Conservation (phyloP, 805 yeast genomes). For the Tetrapisispora namnaoensis region DNA sequence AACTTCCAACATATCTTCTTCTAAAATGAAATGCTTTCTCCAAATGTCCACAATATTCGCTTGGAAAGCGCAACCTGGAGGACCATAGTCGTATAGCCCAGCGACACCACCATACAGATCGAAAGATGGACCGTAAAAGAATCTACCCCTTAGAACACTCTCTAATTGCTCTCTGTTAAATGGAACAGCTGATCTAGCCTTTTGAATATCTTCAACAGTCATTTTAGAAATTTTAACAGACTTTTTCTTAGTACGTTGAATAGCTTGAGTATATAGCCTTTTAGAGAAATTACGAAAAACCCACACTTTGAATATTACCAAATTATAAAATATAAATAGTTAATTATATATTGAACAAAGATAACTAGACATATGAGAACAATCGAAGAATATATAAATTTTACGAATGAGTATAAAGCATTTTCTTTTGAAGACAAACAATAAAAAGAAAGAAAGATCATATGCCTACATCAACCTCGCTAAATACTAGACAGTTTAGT, state of each 20-base stretch:
- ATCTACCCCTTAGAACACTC: conserved; percentile 85
- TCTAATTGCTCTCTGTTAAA: conserved; percentile 85
- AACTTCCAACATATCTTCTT: conserved; percentile 98
- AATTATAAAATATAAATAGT: neutral
- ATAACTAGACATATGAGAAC: neutral
- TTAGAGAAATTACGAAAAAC: conserved; percentile 10
- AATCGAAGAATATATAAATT: too few species aligned
- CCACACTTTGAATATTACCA: conserved; percentile 15
- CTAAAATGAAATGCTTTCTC: conserved; percentile 95
- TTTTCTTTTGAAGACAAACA: neutral
- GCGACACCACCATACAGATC: conserved; percentile 98
- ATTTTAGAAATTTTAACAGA: conserved; percentile 21
- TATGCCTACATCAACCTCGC: too few species aligned
- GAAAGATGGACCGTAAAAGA: conserved; percentile 95
- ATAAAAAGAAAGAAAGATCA: neutral
- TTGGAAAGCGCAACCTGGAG: conserved; percentile 98
- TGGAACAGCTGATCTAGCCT: conserved; percentile 27
- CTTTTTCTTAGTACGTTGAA: conserved; percentile 12
- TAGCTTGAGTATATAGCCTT: conserved; percentile 22
- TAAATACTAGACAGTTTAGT: too few species aligned
- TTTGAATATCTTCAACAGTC: conserved; percentile 27
- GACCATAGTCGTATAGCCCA: conserved; percentile 97
- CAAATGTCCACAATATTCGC: conserved; percentile 90
- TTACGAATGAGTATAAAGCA: neutral
- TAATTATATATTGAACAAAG: neutral